Base-by-base conservation (phyloP, 805 yeast species). In the Candida stauntonica region DNA sequence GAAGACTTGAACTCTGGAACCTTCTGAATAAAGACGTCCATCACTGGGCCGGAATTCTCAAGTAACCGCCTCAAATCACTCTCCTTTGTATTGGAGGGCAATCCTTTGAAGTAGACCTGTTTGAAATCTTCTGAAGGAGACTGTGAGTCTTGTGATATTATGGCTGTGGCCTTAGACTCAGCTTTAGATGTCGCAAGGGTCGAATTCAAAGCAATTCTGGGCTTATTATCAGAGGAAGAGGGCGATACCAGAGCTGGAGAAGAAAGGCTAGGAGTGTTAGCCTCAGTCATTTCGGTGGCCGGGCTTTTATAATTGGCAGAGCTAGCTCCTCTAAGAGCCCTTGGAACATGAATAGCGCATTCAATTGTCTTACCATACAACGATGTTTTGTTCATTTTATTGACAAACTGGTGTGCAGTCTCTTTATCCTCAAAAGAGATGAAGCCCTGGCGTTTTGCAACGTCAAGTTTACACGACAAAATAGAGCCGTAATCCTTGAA, bases 21-120 rank as follows among this genome's bases (percentile, higher is more conserved):
- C 13, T 57, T 52, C 2, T 86, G 86, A 50, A 79, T 61, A 37
- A 70, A 75, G 11, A 75, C 64, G 1, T 73, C 66, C 17, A 69
- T 73, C 24, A 83, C 67, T 4, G 61, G 60, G 23, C 81, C 79
- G 48, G 67, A 75, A 26, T 61, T 45, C 7, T 60, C 47, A 48
- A 83, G 77, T 29, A 74, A 57, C 16, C 58, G 50, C 3, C 63
- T 39, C 26, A 82, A 57, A 18, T 62, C 64, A n/a, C 58, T 60
- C 43, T 65, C 68, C 17, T 69, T 52, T 5, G 59, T 55, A 13
- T 59, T 52, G 9, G 60, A 36, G 2, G 77, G 75, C 31, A 77
- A 58, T 34, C 74, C 71, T 46, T 66, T 69, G 17, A 77, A 68
- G 43, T 78, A 75, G 32, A 82, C 42, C 21, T 48, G 54, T 14